A percentile compares a stretch with the other conserved stretches of the same genome.
Evolutionary conservation across 2,329 filamentous ascomycete species (phyloP).

Genomic region (Monosporascus sp.): DNA sequence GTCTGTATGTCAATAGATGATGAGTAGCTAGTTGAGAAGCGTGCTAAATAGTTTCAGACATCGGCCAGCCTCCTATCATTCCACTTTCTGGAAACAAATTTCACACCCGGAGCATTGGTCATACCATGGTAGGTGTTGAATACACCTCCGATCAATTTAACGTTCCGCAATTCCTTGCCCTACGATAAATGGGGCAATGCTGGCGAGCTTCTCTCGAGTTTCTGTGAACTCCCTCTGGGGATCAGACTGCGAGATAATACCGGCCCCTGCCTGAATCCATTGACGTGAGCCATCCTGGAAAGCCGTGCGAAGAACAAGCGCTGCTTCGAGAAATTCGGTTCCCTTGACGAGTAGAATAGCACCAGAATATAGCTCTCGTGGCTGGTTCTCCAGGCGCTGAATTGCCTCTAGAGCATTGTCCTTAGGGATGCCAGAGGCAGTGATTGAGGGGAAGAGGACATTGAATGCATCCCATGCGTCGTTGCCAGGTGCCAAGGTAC

Average conservation of each 20-base stretch:
- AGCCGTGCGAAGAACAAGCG: no score
- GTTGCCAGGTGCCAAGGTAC: conserved; percentile 3
- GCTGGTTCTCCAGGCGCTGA: conserved; percentile 6
- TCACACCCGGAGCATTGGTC: no score
- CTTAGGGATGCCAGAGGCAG: conserved; percentile 15
- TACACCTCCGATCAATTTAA: no score
- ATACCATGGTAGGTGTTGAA: no score
- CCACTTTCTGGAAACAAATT: no score
- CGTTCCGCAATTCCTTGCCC: no score
- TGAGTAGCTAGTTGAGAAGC: neutral
- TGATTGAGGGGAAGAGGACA: conserved; percentile 16
- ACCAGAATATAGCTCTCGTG: conserved; percentile 14
- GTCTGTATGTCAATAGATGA: neutral
- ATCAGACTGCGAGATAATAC: conserved; percentile 8
- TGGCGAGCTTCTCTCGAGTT: conserved; percentile 11
- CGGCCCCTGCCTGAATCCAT: conserved; percentile 1
- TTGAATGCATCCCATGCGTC: conserved; percentile 14
- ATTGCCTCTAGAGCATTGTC: conserved; percentile 7
- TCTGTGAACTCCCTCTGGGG: conserved; percentile 13
- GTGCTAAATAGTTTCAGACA: neutral
- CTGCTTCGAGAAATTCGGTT: no score
- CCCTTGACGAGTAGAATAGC: conserved; percentile 7
- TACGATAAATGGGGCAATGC: neutral
- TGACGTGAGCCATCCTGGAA: no score
- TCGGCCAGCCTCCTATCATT: no score